phyloP scores from a whole-genome alignment of 768 basidiomycete species.

The Collybia mongolica region DNA sequence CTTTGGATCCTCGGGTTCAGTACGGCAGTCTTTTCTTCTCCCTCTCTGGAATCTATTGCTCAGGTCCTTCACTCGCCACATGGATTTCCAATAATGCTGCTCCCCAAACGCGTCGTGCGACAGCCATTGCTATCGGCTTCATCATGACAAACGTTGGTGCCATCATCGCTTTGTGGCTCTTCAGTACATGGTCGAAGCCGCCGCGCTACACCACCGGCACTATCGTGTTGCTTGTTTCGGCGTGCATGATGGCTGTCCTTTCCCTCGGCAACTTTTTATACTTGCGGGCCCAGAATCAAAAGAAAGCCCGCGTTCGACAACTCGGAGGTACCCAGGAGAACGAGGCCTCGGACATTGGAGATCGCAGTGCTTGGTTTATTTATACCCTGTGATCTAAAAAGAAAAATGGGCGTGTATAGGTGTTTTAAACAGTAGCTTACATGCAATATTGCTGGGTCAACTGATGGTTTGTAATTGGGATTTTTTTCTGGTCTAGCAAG shows the following conservation, averaged over 20 bases:
- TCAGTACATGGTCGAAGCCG: constrained; percentile 47
- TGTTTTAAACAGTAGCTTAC: too few species aligned
- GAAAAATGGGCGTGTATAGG: too few species aligned
- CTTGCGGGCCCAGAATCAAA: constrained; percentile 40
- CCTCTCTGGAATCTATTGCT: constrained; percentile 48
- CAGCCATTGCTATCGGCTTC: constrained; percentile 56
- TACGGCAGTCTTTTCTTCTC: constrained; percentile 59
- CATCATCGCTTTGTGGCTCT: constrained; percentile 60
- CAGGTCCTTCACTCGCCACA: constrained; percentile 50
- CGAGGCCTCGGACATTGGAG: constrained; percentile 44
- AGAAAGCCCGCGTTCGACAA: constrained; percentile 38
- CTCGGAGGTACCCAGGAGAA: constrained; percentile 23
- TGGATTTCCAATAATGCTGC: constrained; percentile 65
- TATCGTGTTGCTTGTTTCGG: constrained; percentile 36
- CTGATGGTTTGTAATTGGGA: too few species aligned
- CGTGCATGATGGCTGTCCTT: constrained; percentile 36
- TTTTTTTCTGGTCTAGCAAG: too few species aligned
- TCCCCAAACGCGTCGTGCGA: constrained; percentile 56
- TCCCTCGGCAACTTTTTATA: constrained; percentile 37
- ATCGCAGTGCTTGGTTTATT: constrained; percentile 52
- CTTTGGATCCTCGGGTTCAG: constrained; percentile 36
- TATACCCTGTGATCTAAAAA: constrained; percentile 36
- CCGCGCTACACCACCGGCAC: constrained; percentile 52
- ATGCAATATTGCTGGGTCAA: too few species aligned
- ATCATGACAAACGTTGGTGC: constrained; percentile 60